Conservation (phyloP, 805 yeast genomes). For the Yarrowia sp. region DNA sequence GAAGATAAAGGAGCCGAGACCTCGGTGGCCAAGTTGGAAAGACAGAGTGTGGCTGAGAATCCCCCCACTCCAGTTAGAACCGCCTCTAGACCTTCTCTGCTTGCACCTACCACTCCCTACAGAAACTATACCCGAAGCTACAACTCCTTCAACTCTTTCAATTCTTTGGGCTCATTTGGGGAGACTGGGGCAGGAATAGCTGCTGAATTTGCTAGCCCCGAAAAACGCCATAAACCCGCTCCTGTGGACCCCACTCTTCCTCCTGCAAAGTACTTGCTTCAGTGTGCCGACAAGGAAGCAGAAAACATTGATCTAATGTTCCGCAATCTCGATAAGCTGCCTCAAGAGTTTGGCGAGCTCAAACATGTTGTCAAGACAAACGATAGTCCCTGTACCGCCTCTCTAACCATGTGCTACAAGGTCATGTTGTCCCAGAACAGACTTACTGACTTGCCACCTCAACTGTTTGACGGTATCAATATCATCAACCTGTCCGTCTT, state of each 20-base stretch:
- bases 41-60: neutral
- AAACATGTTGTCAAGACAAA: slow-evolving; percentile 32
- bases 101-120: slow-evolving; percentile 5
- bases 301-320: slow-evolving; percentile 30
- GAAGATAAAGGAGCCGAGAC: neutral
- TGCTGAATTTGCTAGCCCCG: neutral
- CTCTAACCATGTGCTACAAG: slow-evolving; percentile 32
- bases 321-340: slow-evolving; percentile 35
- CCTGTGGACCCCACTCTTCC: neutral
- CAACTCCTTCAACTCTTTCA: neutral
- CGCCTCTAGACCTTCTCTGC: neutral
- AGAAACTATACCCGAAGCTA: neutral
- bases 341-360: slow-evolving; percentile 39
- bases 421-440: slow-evolving; percentile 36
- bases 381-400: slow-evolving; percentile 27
- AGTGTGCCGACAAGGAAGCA: slow-evolving; percentile 26
- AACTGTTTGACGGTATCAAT: slow-evolving; percentile 36
- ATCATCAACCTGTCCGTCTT: slow-evolving; percentile 40
- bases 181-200: slow-evolving; percentile 18
- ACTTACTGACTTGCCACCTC: slow-evolving; percentile 33
- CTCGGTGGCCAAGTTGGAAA: neutral
- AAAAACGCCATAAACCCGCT: neutral
- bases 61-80: neutral
- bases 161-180: slow-evolving; percentile 6
- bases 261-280: neutral